Percentiles rank a stretch among this genome's conserved stretches.
Evolutionary conservation across 1,139 yeast species (phyloP).

Genomic region (Candida tetrigidarum): DNA sequence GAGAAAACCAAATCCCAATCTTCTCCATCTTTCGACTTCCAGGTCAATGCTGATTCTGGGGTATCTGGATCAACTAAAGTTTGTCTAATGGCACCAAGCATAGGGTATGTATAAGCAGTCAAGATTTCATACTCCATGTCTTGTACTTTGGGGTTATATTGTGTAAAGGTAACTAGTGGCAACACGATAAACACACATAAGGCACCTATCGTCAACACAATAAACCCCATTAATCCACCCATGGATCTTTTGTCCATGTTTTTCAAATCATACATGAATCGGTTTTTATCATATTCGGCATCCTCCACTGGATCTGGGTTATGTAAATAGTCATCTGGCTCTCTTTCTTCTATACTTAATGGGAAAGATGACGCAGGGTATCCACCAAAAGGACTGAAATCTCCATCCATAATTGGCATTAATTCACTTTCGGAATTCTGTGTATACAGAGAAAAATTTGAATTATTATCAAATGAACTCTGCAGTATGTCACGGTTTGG

Average conservation of each 20-base stretch:
- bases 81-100: slow-evolving; percentile 63
- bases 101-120: slow-evolving; percentile 62
- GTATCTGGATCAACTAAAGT: slow-evolving; percentile 77
- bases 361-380: slow-evolving; percentile 92
- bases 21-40: slow-evolving; percentile 56
- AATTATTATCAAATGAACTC: slow-evolving; percentile 42
- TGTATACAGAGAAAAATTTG: slow-evolving; percentile 35
- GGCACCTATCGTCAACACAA: slow-evolving; percentile 58
- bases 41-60: slow-evolving; percentile 55
- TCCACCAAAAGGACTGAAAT: slow-evolving; percentile 88
- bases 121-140: slow-evolving; percentile 46
- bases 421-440: slow-evolving; percentile 17
- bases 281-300: slow-evolving; percentile 71
- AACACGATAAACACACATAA: slow-evolving; percentile 67
- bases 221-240: slow-evolving; percentile 59
- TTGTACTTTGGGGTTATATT: slow-evolving; percentile 43
- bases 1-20: slow-evolving; percentile 73
- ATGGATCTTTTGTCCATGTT: slow-evolving; percentile 61
- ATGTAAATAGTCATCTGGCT: slow-evolving; percentile 89
- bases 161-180: slow-evolving; percentile 78
- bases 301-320: slow-evolving; percentile 93
- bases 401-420: slow-evolving; percentile 27
- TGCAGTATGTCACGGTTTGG: not conserved
- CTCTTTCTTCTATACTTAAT: slow-evolving; percentile 83
- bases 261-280: slow-evolving; percentile 62